A percentile compares a stretch with the other conserved stretches of the same genome.
phyloP scores from a whole-genome alignment of 768 basidiomycete genomes.

The Suillus subluteus region DNA sequence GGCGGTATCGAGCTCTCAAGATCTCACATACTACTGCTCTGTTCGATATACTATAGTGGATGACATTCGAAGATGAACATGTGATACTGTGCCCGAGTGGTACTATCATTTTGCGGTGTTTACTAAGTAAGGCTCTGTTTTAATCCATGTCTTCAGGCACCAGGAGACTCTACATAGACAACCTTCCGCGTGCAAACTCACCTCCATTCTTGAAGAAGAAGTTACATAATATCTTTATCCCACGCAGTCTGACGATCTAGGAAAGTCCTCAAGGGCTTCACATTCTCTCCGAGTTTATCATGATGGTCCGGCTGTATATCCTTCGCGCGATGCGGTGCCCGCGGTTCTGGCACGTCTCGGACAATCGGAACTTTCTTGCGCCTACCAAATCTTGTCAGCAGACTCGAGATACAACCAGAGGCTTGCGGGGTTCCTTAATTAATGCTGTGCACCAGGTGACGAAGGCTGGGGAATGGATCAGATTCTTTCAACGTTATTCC shows the following conservation, averaged over 20 bases:
- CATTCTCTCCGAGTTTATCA: constrained; percentile 51
- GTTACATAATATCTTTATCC: background rate
- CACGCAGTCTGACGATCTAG: no score
- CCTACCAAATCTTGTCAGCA: constrained; percentile 50
- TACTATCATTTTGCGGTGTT: constrained; percentile 91
- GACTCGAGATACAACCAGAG: no score
- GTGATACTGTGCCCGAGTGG: constrained; percentile 75
- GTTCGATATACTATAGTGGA: constrained; percentile 75
- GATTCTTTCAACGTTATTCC: constrained; percentile 16
- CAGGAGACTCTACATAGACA: no score
- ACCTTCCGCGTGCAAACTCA: constrained; percentile 44
- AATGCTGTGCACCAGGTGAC: constrained; percentile 53
- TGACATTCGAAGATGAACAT: constrained; percentile 44
- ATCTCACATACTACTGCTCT: constrained; percentile 46
- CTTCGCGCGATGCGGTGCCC: background rate
- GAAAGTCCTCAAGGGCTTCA: no score
- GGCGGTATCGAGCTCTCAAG: constrained; percentile 48
- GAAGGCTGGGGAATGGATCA: no score
- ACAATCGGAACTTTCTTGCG: constrained; percentile 56
- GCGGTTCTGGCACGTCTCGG: background rate
- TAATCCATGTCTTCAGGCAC: no score
- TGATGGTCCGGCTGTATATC: constrained; percentile 52
- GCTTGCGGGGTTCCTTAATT: no score
- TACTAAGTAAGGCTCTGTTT: constrained; percentile 45
- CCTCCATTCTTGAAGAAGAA: constrained; percentile 52